Percentiles rank a stretch among this genome's conserved stretches.
These are phyloP conservation scores for Coemansia sp. DNA, from an alignment of 192 early-diverging fungal species.

Conservation along the genomic window DNA sequence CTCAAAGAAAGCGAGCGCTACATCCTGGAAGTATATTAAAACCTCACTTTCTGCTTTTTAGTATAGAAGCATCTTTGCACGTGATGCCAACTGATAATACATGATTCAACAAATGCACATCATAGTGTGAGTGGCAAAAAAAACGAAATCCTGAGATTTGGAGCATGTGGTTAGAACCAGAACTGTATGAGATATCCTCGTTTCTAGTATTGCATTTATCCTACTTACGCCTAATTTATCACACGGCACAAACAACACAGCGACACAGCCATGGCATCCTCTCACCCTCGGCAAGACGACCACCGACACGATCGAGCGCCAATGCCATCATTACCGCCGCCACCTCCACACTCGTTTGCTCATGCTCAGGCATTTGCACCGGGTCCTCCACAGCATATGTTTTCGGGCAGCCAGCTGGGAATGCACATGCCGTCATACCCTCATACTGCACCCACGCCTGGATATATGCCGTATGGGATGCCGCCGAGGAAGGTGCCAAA, in stretches of 20 bases:
- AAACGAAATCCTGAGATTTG: neutral
- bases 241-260: neutral
- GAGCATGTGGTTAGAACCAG: no score
- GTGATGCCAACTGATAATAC: neutral
- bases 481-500: conserved; percentile 17
- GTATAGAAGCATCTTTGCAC: neutral
- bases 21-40: conserved; percentile 88
- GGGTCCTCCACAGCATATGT: conserved; percentile 12
- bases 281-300: neutral
- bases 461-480: neutral
- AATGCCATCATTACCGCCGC: neutral
- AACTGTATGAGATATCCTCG: neutral
- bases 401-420: conserved; percentile 8
- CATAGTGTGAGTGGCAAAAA: neutral
- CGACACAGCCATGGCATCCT: neutral
- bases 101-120: neutral
- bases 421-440: conserved; percentile 11
- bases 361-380: neutral
- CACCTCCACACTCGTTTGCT: neutral
- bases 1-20: conserved; percentile 93
- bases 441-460: neutral
- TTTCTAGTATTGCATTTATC: neutral
- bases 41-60: neutral
- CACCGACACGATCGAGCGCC: neutral
- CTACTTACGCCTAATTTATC: no score